Percentiles rank a stretch among this genome's conserved stretches.
Conservation (phyloP, 116 monocot species). For the Posidonia oceanica region DNA sequence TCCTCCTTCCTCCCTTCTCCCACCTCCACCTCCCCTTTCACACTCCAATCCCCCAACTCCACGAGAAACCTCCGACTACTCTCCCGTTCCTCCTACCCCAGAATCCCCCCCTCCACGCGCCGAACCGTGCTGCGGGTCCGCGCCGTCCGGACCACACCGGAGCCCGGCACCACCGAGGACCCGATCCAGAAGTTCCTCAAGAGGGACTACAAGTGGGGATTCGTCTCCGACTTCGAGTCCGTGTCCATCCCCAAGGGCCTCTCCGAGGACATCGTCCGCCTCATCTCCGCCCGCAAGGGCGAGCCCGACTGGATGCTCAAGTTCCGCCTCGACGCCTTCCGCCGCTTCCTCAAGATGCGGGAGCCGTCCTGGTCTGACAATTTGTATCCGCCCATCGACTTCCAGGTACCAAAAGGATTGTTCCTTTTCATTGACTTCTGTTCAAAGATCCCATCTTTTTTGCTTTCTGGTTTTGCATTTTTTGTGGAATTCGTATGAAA, state of each 20-base stretch:
- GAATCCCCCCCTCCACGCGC: background rate
- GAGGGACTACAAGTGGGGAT: slow-evolving; percentile 26
- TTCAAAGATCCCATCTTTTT: too few species aligned
- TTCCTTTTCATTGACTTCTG: too few species aligned
- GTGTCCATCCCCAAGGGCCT: slow-evolving; percentile 29
- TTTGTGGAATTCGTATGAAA: background rate
- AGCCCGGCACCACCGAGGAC: slow-evolving; percentile 5
- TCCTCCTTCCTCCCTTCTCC: slow-evolving; percentile 6
- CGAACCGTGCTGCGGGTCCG: slow-evolving; percentile 3
- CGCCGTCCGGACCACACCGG: slow-evolving; percentile 5
- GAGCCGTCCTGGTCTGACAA: slow-evolving; percentile 27
- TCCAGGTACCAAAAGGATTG: slow-evolving; percentile 15
- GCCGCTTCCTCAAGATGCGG: slow-evolving; percentile 16
- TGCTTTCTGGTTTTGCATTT: background rate
- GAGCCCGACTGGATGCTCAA: slow-evolving; percentile 29
- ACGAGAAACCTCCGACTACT: background rate
- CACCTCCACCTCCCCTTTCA: background rate
- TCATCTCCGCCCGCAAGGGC: slow-evolving; percentile 22
- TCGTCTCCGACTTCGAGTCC: slow-evolving; percentile 28
- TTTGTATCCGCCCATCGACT: slow-evolving; percentile 53
- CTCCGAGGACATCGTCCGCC: slow-evolving; percentile 22
- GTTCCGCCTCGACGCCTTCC: slow-evolving; percentile 25
- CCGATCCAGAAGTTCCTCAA: slow-evolving; percentile 25
- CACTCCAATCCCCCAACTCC: background rate
- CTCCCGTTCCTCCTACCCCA: background rate